Conservation (phyloP, 192 early-diverging fungal species). For the Coemansia sp. region DNA sequence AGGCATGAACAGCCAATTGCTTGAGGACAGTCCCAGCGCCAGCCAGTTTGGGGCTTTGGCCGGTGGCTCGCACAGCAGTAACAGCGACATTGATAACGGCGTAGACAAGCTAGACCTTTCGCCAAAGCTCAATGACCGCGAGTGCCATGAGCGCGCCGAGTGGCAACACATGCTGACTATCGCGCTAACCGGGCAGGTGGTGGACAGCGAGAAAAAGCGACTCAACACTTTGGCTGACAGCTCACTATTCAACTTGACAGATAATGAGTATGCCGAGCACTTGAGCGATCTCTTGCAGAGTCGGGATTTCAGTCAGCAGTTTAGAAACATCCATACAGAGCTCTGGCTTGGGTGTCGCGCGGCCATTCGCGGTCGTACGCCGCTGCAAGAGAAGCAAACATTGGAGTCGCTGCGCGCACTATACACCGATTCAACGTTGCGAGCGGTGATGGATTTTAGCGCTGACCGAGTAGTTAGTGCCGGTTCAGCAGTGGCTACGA, state of each 20-base stretch:
- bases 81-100: not conserved
- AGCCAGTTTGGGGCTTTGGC: not conserved
- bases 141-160: conserved; percentile 67
- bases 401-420: conserved; percentile 60
- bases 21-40: not conserved
- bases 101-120: not conserved
- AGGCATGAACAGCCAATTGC: not conserved
- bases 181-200: conserved; percentile 78
- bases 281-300: conserved; percentile 28
- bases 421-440: conserved; percentile 33
- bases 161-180: conserved; percentile 86
- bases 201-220: conserved; percentile 78
- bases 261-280: conserved; percentile 25
- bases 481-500: not conserved
- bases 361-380: conserved; percentile 58
- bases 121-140: conserved; percentile 38
- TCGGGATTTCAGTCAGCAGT: conserved; percentile 50
- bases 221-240: conserved; percentile 45
- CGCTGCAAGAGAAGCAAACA: conserved; percentile 63
- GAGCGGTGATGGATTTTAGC: conserved; percentile 67
- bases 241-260: conserved; percentile 23
- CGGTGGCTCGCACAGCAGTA: conserved; percentile 1
- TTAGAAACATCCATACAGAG: conserved; percentile 50
- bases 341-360: conserved; percentile 78
- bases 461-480: conserved; percentile 27